Base-by-base conservation (phyloP, 805 yeast genomes). In the Candida montana region DNA sequence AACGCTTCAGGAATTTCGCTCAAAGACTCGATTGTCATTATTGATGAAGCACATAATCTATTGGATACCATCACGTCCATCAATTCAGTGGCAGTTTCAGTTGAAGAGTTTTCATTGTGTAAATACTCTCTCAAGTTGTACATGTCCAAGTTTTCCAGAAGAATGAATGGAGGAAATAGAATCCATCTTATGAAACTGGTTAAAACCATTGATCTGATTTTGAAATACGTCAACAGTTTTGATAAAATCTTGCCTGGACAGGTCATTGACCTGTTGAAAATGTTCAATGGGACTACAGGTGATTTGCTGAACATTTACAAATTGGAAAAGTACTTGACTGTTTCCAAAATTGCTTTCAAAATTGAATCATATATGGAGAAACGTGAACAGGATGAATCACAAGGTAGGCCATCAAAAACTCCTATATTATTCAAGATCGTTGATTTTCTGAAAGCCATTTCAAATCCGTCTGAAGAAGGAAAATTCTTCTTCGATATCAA, bases 41-140 rank as follows among this genome's bases (percentile, higher is more conserved):
- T 90, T 21, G 98, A 90, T 59, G 98, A 90, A 57, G 97, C 97
- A 0, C 98, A 90, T 57, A 90, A 90, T 57, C 63, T 90, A 33
- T 57, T 88, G 23, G 96, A 89, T 50, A 79, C 90, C 0, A 76
- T 90, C 3, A 74, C 81, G 2, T 64, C 83, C 2, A 64, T 91
- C 47, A 74, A 83, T 53, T 86, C 96, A 0, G 71, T 79, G 2
- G 60, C 72, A 4, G 64, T 90, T 1, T 64, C 83, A 0, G 51
- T 67, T 1, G 38, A 50, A 0, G 87, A 83, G 26, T 63, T 87
- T 9, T 32, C 50, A 2, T 33, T 45, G 0, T 71, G 83, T 4
- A 61, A 69, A 16, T 50, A 50, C 2, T 79, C 83, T 0, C 53
- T 90, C 31, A 67, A 72, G 33, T 47, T 53, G 0, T 90, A 90